A percentile compares a stretch with the other conserved stretches of the same genome.
Conservation (phyloP, 2,329 filamentous ascomycete genomes). For the Alternaria angustiovoidea region DNA sequence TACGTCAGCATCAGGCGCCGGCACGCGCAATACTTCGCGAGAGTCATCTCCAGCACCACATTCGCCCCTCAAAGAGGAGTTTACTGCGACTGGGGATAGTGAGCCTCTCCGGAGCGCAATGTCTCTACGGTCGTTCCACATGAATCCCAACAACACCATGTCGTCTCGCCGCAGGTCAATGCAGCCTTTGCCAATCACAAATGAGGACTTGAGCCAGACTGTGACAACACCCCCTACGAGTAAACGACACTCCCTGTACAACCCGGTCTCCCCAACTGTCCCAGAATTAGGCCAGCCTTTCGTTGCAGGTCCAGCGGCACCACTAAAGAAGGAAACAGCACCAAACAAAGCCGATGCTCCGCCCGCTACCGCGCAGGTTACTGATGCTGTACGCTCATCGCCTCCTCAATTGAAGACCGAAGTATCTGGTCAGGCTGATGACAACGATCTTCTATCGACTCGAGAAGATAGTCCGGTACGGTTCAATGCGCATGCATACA, state of each 20-base stretch:
- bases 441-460: conserved; percentile 12
- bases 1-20: conserved; percentile 45
- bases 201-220: conserved; percentile 42
- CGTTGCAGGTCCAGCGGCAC: neutral
- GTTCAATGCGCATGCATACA: conserved; percentile 36
- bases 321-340: neutral
- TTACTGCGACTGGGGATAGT: conserved; percentile 28
- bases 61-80: conserved; percentile 44
- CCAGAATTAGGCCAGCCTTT: conserved; percentile 20
- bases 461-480: conserved; percentile 33
- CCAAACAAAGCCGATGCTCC: neutral
- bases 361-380: conserved; percentile 15
- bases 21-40: conserved; percentile 46
- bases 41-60: conserved; percentile 47
- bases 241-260: conserved; percentile 45
- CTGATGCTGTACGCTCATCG: conserved; percentile 12
- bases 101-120: conserved; percentile 45
- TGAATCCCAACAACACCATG: conserved; percentile 43
- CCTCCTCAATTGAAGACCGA: conserved; percentile 8
- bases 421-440: neutral
- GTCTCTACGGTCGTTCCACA: conserved; percentile 50
- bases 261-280: conserved; percentile 35
- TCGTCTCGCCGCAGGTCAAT: conserved; percentile 49
- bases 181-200: conserved; percentile 48
- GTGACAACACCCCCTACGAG: conserved; percentile 21